Percentiles rank a stretch among this genome's conserved stretches.
Evolutionary conservation across 345 rosid species (phyloP).

Genomic region (Orychophragmus violaceus): DNA sequence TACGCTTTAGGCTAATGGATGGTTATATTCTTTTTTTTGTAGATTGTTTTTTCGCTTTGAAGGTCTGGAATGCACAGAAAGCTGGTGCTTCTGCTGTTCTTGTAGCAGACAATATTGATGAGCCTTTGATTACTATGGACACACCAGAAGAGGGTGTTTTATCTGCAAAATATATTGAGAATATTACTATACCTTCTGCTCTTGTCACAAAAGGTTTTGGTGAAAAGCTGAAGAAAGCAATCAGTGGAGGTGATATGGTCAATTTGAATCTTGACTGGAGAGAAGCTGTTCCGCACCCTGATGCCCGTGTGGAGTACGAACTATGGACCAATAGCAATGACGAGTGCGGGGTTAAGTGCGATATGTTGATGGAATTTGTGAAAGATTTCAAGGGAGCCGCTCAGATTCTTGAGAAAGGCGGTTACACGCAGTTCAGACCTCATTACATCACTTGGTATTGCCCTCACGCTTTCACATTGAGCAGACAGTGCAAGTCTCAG

Average conservation of each 20-base stretch:
- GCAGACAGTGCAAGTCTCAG: constrained; percentile 88
- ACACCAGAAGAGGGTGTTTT: constrained; percentile 66
- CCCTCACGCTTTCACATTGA: constrained; percentile 75
- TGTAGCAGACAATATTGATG: constrained; percentile 80
- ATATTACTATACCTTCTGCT: constrained; percentile 95
- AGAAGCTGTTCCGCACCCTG: constrained; percentile 95
- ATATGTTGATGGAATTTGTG: constrained; percentile 73
- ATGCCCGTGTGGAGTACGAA: constrained; percentile 87
- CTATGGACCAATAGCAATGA: constrained; percentile 93
- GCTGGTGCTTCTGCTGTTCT: constrained; percentile 97
- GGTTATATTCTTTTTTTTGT: constrained; percentile 4
- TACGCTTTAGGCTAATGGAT: not conserved
- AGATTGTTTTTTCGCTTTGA: constrained; percentile 95
- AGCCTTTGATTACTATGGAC: constrained; percentile 90
- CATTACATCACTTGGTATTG: constrained; percentile 95
- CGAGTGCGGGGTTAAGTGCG: constrained; percentile 85
- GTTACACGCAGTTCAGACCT: constrained; percentile 82
- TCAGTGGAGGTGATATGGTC: constrained; percentile 70
- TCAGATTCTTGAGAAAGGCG: constrained; percentile 86
- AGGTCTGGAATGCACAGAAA: constrained; percentile 96
- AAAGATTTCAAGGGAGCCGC: constrained; percentile 83
- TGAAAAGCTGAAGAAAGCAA: constrained; percentile 63
- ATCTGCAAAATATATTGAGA: constrained; percentile 67
- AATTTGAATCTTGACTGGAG: constrained; percentile 97
- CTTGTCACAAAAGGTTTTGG: constrained; percentile 73